These are phyloP conservation scores for Trypanosoma platydactyli DNA, from an alignment of 208 protist species.

Conservation along the genomic window DNA sequence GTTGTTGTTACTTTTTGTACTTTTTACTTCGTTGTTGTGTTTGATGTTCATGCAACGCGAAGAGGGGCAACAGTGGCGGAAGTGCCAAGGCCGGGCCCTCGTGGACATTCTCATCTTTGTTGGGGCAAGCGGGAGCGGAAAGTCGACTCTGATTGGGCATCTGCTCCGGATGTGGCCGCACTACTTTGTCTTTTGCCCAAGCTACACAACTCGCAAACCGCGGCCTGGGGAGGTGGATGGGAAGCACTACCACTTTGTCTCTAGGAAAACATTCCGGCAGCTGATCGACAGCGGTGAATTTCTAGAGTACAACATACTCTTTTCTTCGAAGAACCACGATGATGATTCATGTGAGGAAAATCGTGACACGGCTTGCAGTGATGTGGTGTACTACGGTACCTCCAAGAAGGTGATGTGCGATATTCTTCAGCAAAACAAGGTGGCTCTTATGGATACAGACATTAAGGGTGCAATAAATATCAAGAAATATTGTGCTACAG, in stretches of 20 bases:
- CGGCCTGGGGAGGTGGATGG: slow-evolving; percentile 80
- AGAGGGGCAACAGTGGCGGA: too few relatives aligned
- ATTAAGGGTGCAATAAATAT: slow-evolving; percentile 74
- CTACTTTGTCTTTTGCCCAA: slow-evolving; percentile 84
- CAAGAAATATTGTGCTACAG: slow-evolving; percentile 39
- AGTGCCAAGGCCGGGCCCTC: not conserved
- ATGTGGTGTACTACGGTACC: slow-evolving; percentile 85
- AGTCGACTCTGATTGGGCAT: slow-evolving; percentile 79
- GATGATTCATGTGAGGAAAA: slow-evolving; percentile 7
- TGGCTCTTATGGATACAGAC: slow-evolving; percentile 85
- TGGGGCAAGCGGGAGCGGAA: slow-evolving; percentile 86
- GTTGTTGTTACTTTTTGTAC: not conserved
- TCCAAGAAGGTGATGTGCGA: slow-evolving; percentile 58
- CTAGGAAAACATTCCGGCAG: slow-evolving; percentile 42
- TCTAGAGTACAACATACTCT: slow-evolving; percentile 78
- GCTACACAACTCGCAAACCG: slow-evolving; percentile 85
- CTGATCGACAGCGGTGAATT: slow-evolving; percentile 59
- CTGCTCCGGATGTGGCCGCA: slow-evolving; percentile 56
- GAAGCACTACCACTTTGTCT: slow-evolving; percentile 85
- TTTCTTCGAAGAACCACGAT: slow-evolving; percentile 27
- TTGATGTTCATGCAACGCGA: too few relatives aligned
- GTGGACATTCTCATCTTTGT: slow-evolving; percentile 78
- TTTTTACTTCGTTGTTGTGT: not conserved
- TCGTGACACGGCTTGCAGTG: too few relatives aligned
- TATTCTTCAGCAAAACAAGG: slow-evolving; percentile 40